These are phyloP conservation scores for Arabis hirsuta DNA, from an alignment of 345 rosid genomes.

Conservation along the genomic window DNA sequence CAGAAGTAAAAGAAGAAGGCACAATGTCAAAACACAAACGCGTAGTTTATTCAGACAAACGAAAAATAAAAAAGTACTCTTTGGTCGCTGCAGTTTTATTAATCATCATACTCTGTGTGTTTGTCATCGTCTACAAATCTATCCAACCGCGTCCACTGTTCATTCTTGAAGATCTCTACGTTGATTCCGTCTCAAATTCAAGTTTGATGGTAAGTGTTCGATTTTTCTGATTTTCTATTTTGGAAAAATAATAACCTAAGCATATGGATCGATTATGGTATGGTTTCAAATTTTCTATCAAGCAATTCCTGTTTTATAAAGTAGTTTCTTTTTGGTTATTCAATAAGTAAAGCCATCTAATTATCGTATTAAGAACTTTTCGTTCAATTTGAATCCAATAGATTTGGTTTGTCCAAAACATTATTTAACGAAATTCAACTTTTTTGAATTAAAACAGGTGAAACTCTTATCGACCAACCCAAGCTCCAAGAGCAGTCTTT, in stretches of 20 bases:
- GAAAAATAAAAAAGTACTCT: neutral
- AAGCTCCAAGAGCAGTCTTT: neutral
- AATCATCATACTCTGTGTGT: neutral
- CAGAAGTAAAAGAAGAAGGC: constrained; percentile 25
- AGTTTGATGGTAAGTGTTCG: constrained; percentile 4
- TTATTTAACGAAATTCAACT: neutral
- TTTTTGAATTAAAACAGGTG: constrained; percentile 22
- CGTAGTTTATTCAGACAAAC: neutral
- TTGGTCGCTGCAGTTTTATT: neutral
- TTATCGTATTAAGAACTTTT: neutral
- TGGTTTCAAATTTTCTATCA: neutral
- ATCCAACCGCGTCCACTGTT: constrained; percentile 4
- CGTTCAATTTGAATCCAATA: neutral
- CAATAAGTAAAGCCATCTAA: neutral
- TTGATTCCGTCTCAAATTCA: constrained; percentile 10
- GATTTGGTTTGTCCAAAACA: neutral
- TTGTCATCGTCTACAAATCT: neutral
- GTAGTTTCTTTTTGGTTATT: neutral
- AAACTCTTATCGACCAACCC: constrained; percentile 28
- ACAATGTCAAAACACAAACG: neutral
- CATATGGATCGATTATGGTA: neutral
- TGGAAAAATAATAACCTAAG: neutral
- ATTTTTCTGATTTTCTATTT: neutral
- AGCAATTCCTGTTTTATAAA: neutral
- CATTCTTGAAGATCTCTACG: constrained; percentile 30